phyloP scores from a whole-genome alignment of 83 land plant species.

The Picea engelmannii region DNA sequence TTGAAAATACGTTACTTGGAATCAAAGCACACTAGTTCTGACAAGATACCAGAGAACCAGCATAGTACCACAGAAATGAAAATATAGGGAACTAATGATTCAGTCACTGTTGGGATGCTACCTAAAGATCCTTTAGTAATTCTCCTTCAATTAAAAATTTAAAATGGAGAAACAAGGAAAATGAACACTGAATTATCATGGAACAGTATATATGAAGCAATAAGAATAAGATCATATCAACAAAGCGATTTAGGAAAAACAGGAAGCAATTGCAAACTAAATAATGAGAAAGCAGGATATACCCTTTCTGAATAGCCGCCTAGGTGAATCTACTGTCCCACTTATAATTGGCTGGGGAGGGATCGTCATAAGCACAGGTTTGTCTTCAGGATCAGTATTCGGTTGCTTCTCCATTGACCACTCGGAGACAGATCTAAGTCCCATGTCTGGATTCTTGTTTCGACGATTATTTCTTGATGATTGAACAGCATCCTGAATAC shows the following conservation, averaged over 20 bases:
- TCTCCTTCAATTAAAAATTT: not conserved
- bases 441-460: conserved; percentile 15
- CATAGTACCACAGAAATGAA: not conserved
- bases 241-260: not conserved
- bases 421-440: conserved; percentile 10
- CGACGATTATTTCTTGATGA: conserved; percentile 1
- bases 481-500: not conserved
- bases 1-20: too few relatives aligned
- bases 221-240: not conserved
- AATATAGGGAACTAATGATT: not conserved
- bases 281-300: not conserved
- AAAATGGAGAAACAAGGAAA: not conserved
- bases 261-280: not conserved
- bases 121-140: not conserved
- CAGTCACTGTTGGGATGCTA: not conserved
- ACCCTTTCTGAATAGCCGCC: conserved; percentile 18
- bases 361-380: conserved; percentile 1
- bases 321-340: conserved; percentile 13
- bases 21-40: not conserved
- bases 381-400: conserved; percentile 13
- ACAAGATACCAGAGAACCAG: not conserved
- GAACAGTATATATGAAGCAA: not conserved
- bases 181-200: not conserved
- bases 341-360: conserved; percentile 6
- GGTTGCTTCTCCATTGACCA: conserved; percentile 13